Evolutionary conservation across 805 yeast genomes (phyloP), one percentile per base, ranked within the genome.

Genomic region (Hanseniaspora lachancei): DNA sequence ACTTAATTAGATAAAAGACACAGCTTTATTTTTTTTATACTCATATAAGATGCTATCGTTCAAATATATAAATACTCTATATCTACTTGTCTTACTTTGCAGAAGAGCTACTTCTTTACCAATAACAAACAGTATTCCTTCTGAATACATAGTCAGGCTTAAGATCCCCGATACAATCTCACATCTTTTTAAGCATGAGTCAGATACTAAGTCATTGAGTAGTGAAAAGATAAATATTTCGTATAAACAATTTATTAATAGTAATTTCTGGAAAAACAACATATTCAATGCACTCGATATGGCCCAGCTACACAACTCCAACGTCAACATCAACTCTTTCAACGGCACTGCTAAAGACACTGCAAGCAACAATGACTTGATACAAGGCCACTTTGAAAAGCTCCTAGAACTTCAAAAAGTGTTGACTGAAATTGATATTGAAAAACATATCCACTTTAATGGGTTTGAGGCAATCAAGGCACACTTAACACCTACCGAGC

Each of bases 381-480:
- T 49, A 5, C 27, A 40, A 41, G 35, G 7, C 2, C 34, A 32
- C 3, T 49, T 41, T 41, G 23, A 32, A 12, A 49, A 49, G 23
- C 34, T 49, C 16, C 16, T 49, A 12, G 54, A 49, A 16, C 35
- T 49, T 10, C 54, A 49, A 24, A 32, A 7, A 13, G 41, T 35
- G 20, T 34, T 49, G n/a, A 49, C 43, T 15, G n/a, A 41, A n/a
- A 32, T 49, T 32, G 47, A 49, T 15, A 49, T 49, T 34, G 24
- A 29, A 29, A n/a, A 32, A 18, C 41, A 41, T 7, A 41, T 49
- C 4, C 54, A 41, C 0, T 79, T 87, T 62, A 95, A 95, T 1
- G 74, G 74, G 23, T 84, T 86, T 63, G 79, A 77, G 60, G 95
- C 85, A 0, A 78, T 88, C 58, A 74, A 82, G 0, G 88, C 89